phyloP scores from a whole-genome alignment of 768 basidiomycete species.

The Russula vinacea region DNA sequence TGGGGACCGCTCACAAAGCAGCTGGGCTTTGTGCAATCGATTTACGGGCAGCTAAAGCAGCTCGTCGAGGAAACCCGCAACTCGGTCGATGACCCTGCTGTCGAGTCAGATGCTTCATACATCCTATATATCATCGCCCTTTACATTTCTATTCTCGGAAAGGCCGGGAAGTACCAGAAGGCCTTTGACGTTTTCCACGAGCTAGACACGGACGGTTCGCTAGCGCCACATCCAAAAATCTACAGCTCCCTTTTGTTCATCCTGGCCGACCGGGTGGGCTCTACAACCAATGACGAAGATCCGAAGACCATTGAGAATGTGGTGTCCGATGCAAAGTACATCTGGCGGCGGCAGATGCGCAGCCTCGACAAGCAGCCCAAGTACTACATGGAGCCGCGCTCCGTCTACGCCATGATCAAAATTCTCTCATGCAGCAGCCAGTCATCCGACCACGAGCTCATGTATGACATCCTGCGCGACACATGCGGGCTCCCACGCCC shows the following conservation, averaged over 20 bases:
- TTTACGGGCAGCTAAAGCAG: conserved; percentile 57
- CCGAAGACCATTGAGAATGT: conserved; percentile 27
- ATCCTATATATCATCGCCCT: conserved; percentile 44
- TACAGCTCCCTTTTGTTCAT: conserved; percentile 67
- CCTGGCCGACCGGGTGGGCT: conserved; percentile 36
- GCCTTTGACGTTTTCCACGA: conserved; percentile 75
- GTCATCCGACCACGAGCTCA: conserved; percentile 59
- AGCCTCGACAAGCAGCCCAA: conserved; percentile 44
- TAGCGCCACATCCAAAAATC: conserved; percentile 57
- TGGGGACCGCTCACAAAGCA: conserved; percentile 62
- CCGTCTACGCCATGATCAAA: conserved; percentile 51
- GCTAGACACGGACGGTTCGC: conserved; percentile 58
- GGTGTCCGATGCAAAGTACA: conserved; percentile 57
- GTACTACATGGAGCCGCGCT: conserved; percentile 52
- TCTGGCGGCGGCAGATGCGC: conserved; percentile 68
- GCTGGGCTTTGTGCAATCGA: conserved; percentile 53
- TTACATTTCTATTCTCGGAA: conserved; percentile 68
- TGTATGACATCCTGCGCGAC: conserved; percentile 58
- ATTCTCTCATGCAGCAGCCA: conserved; percentile 53
- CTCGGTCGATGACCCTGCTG: conserved; percentile 47
- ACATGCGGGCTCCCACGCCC: conserved; percentile 59
- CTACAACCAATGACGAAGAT: conserved; percentile 9
- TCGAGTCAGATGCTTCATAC: conserved; percentile 32
- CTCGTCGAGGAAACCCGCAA: conserved; percentile 50
- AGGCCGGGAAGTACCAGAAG: conserved; percentile 55